Evolutionary conservation across 306 rosid genomes (phyloP).

Genomic region (Vigna mungo): DNA sequence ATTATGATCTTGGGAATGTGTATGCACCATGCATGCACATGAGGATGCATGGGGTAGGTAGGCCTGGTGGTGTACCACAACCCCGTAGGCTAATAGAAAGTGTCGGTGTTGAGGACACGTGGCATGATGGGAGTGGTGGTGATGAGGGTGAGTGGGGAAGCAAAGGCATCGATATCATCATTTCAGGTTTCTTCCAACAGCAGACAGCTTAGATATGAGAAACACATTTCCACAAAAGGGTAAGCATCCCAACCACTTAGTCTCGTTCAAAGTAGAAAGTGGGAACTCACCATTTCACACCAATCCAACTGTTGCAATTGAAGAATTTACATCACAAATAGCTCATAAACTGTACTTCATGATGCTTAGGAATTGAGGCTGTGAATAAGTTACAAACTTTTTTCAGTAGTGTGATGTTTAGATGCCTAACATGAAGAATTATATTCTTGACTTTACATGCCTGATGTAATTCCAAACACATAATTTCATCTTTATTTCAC

Average conservation of each 20-base stretch:
- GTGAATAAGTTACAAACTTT: too few species aligned
- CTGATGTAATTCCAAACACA: too few species aligned
- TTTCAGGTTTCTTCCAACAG: conserved; percentile 57
- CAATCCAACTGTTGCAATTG: too few species aligned
- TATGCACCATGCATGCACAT: conserved; percentile 52
- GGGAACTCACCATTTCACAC: too few species aligned
- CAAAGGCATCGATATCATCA: conserved; percentile 68
- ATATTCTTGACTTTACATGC: too few species aligned
- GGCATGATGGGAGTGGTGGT: conserved; percentile 56
- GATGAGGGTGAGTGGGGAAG: conserved; percentile 61
- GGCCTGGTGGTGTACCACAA: conserved; percentile 41
- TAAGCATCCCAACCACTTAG: conserved; percentile 33
- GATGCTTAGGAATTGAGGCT: too few species aligned
- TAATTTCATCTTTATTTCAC: too few species aligned
- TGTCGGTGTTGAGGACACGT: conserved; percentile 73
- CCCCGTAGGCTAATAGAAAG: conserved; percentile 57
- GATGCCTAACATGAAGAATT: too few species aligned
- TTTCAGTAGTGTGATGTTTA: too few species aligned
- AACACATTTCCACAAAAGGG: conserved; percentile 38
- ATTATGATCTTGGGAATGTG: conserved; percentile 51
- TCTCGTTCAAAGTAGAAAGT: conserved; percentile 16
- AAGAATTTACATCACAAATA: too few species aligned
- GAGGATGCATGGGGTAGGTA: conserved; percentile 40
- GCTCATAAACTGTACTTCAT: too few species aligned
- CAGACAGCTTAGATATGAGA: conserved; percentile 51